Evolutionary conservation across 345 rosid genomes (phyloP), one percentile per base, ranked within the genome.

Genomic region (Gossypium thurberi): DNA sequence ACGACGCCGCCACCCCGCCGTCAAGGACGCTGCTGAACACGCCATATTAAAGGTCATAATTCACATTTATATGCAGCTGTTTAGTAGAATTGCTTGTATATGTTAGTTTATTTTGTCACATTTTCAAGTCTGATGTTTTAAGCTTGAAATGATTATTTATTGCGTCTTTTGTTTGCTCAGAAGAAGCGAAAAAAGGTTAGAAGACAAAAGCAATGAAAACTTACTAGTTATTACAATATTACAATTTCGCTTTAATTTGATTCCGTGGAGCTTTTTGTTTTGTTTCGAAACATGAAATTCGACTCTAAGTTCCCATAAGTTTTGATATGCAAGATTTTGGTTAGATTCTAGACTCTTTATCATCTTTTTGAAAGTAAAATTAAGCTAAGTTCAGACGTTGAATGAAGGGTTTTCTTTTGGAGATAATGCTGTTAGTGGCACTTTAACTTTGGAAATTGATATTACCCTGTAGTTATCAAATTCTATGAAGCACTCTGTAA

Each of bases 1-100:
- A 70, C 94, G 98, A 69, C 90, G 99, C 74, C 87, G 97, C 28
- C 82, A 87, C 59, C 98, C 99, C n/a, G 88, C 96, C 60, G 89
- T 95, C 50, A 92, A 95, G 78, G 98, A 95, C 76, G 98, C 86
- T 43, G 98, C 99, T 1, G 98, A 95, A 69, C 99, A 95, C 80
- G 98, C 98, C 14, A 89, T 95, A 2, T 40, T 95, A 37, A 95
- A 92, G 98, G 98, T 92, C 18, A 28, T 64, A 9, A 6, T 74
- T 77, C 28, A 18, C 12, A 11, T 61, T 68, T 18, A 42, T 44
- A 6, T 52, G 6, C 42, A 47, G 25, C 25, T 64, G 8, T 67
- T 28, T 56, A 28, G 65, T 74, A 10, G 62, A 74, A 43, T 74
- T 56, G 33, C 56, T 33, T 25, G 65, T 25, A 15, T 13, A 57